Evolutionary conservation across 306 rosid genomes (phyloP).

Genomic region (Leucaena leucocephala): DNA sequence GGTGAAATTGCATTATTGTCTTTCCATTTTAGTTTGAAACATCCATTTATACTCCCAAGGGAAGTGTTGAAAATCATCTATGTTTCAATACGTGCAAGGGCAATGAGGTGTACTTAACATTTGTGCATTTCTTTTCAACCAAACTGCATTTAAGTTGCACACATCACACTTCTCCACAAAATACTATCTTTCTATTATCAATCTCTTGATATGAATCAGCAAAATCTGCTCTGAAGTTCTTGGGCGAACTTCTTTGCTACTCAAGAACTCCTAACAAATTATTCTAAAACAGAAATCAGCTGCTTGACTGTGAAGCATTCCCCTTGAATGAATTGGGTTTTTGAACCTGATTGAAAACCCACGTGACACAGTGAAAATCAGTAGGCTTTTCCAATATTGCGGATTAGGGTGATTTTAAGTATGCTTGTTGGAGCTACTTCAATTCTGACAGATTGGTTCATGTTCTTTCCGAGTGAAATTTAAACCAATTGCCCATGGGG

Average conservation of each 20-base stretch:
- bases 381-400: too few relatives aligned
- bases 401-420: too few relatives aligned
- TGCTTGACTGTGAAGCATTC: neutral
- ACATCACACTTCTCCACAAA: neutral
- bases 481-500: too few relatives aligned
- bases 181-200: neutral
- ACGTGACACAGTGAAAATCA: too few relatives aligned
- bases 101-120: neutral
- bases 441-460: too few relatives aligned
- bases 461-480: too few relatives aligned
- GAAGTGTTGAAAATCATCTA: neutral
- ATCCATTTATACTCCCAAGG: neutral
- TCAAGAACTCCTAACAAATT: neutral
- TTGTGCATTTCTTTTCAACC: neutral
- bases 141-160: neutral
- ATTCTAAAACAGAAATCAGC: neutral
- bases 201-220: neutral
- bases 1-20: neutral
- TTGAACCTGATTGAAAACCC: too few relatives aligned
- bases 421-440: too few relatives aligned
- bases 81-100: neutral
- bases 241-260: neutral
- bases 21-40: neutral
- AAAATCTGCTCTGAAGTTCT: neutral
- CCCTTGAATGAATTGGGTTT: too few relatives aligned